phyloP scores from a whole-genome alignment of 2,329 filamentous ascomycete genomes.

The Bipolaris victoriae region DNA sequence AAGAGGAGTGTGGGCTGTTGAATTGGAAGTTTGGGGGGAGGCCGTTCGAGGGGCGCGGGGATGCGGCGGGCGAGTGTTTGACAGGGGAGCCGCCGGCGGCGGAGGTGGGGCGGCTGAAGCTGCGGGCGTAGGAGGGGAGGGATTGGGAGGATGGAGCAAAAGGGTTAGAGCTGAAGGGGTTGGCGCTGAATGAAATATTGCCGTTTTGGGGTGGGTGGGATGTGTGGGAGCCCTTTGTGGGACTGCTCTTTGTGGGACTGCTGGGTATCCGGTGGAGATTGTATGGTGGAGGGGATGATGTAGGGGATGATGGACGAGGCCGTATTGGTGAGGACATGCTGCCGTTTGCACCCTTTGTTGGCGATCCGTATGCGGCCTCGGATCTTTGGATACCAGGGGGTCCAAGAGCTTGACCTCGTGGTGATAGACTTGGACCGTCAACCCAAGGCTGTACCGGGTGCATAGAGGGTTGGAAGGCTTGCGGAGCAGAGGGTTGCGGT shows the following conservation, averaged over 20 bases:
- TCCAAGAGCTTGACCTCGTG: slow-evolving; percentile 52
- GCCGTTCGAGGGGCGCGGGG: slow-evolving; percentile 43
- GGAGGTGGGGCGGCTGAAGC: slow-evolving; percentile 42
- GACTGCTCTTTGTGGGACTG: slow-evolving; percentile 38
- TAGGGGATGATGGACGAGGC: slow-evolving; percentile 31
- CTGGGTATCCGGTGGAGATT: slow-evolving; percentile 32
- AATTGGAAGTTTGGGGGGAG: slow-evolving; percentile 42
- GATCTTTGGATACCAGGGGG: slow-evolving; percentile 51
- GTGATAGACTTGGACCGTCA: slow-evolving; percentile 53
- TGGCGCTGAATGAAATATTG: slow-evolving; percentile 32
- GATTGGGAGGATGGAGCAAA: slow-evolving; percentile 27
- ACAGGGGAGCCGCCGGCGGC: slow-evolving; percentile 43
- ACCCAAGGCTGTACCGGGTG: slow-evolving; percentile 41
- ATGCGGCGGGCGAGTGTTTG: slow-evolving; percentile 45
- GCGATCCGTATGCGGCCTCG: slow-evolving; percentile 46
- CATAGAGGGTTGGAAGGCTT: slow-evolving; percentile 27
- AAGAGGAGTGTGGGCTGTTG: slow-evolving; percentile 56
- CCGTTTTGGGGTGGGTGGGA: slow-evolving; percentile 37
- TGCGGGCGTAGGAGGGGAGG: slow-evolving; percentile 27
- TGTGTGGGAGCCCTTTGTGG: slow-evolving; percentile 34
- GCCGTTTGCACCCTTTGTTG: slow-evolving; percentile 34
- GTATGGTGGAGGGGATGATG: slow-evolving; percentile 46
- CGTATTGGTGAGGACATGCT: slow-evolving; percentile 36
- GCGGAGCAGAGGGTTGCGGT: slow-evolving; percentile 17
- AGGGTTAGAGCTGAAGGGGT: slow-evolving; percentile 24